A percentile compares a stretch with the other conserved stretches of the same genome.
These are phyloP conservation scores for Alternaria panax DNA, from an alignment of 2,329 filamentous ascomycete genomes.

Conservation along the genomic window DNA sequence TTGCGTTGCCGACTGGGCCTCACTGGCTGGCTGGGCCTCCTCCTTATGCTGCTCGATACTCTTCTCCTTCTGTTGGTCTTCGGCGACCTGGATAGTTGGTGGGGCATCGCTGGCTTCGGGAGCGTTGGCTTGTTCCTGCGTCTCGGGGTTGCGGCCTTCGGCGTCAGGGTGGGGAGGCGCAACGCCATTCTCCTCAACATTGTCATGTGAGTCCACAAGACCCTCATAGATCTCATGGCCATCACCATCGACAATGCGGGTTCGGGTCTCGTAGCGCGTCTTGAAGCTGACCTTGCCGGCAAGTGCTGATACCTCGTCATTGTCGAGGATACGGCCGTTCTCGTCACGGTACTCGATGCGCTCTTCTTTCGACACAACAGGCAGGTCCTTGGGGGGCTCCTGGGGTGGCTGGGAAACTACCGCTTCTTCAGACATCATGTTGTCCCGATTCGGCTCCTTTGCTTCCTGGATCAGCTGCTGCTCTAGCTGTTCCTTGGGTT, in stretches of 20 bases:
- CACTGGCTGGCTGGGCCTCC: conserved; percentile 50
- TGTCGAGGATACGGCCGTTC: conserved; percentile 85
- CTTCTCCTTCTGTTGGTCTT: conserved; percentile 56
- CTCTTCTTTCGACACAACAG: conserved; percentile 70
- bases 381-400: conserved; percentile 35
- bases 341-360: conserved; percentile 94
- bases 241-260: conserved; percentile 77
- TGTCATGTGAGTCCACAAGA: conserved; percentile 48
- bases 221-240: conserved; percentile 76
- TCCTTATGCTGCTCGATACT: conserved; percentile 48
- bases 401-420: conserved; percentile 42
- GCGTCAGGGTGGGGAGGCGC: conserved; percentile 65
- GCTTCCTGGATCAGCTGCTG: conserved; percentile 4
- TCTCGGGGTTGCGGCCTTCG: conserved; percentile 65
- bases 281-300: conserved; percentile 95
- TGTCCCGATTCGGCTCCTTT: conserved; percentile 28
- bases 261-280: conserved; percentile 95
- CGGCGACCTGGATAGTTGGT: conserved; percentile 50
- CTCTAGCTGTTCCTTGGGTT: conserved; percentile 16
- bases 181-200: conserved; percentile 43
- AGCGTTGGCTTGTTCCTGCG: conserved; percentile 53
- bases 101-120: conserved; percentile 52
- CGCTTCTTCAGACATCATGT: conserved; percentile 37
- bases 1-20: conserved; percentile 47
- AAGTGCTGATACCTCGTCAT: conserved; percentile 81